Evolutionary conservation across 768 basidiomycete species (phyloP).

Genomic region (Steccherinum ochraceum): DNA sequence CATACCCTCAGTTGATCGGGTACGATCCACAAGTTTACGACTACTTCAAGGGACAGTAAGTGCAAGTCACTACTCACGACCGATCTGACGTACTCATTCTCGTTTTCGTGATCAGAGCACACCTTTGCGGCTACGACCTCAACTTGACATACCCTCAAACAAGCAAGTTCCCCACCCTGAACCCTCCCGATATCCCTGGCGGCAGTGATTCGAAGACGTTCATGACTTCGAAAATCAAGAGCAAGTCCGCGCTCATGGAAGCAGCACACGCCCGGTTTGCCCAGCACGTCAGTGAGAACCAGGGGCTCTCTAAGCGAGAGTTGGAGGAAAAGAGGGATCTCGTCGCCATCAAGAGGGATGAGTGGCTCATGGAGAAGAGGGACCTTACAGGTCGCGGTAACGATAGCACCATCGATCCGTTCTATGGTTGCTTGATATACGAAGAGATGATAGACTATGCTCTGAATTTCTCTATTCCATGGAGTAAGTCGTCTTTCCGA

Average conservation of each 20-base stretch:
- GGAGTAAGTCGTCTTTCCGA: constrained; percentile 32
- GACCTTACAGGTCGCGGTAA: constrained; percentile 42
- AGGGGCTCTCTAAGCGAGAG: background rate
- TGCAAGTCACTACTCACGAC: constrained; percentile 2
- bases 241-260: background rate
- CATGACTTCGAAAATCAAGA: constrained; percentile 1
- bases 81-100: background rate
- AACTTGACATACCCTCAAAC: constrained; percentile 66
- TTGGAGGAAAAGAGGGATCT: background rate
- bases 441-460: constrained; percentile 69
- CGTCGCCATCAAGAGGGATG: constrained; percentile 16
- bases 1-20: constrained; percentile 71
- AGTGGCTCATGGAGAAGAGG: constrained; percentile 37
- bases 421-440: constrained; percentile 46
- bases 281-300: background rate
- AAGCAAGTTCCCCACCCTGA: constrained; percentile 37
- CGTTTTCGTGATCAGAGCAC: constrained; percentile 30
- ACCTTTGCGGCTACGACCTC: constrained; percentile 60
- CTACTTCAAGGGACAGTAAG: constrained; percentile 66
- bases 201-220: background rate
- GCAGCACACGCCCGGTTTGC: background rate
- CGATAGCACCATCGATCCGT: constrained; percentile 35
- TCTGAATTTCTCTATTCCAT: constrained; percentile 63
- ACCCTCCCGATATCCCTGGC: constrained; percentile 5
- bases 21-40: constrained; percentile 62